Evolutionary conservation across 2,329 filamentous ascomycete genomes (phyloP).

Genomic region (Emmonsiellopsis sp.): DNA sequence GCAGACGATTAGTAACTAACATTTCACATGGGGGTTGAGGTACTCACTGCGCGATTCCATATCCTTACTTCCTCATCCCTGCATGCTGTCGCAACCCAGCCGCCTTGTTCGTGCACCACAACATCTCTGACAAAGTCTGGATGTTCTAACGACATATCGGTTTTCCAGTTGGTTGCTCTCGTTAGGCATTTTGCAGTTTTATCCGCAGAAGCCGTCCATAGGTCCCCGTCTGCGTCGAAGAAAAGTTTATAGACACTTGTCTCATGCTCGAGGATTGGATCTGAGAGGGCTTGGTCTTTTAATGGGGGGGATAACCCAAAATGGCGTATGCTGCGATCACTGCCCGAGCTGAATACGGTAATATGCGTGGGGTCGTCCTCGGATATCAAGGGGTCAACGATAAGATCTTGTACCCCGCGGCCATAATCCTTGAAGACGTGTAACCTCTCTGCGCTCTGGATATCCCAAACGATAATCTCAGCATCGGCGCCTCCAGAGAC

Average conservation of each 20-base stretch:
- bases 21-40: not conserved
- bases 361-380: constrained; percentile 31
- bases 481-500: constrained; percentile 71
- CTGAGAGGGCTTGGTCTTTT: constrained; percentile 47
- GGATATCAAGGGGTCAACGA: constrained; percentile 59
- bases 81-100: constrained; percentile 79
- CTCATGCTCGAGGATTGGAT: constrained; percentile 67
- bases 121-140: constrained; percentile 87
- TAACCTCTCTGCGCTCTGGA: constrained; percentile 56
- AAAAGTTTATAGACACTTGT: constrained; percentile 78
- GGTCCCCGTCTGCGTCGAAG: constrained; percentile 63
- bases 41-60: constrained; percentile 59
- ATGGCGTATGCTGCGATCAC: constrained; percentile 67
- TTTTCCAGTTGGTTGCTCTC: constrained; percentile 57
- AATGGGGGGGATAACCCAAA: constrained; percentile 36
- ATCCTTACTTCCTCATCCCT: constrained; percentile 86
- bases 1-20: constrained; percentile 21
- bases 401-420: constrained; percentile 71
- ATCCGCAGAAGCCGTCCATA: constrained; percentile 92
- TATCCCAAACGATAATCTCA: constrained; percentile 77
- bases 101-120: constrained; percentile 56
- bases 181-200: constrained; percentile 75
- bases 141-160: constrained; percentile 66
- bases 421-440: constrained; percentile 70
- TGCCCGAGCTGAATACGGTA: constrained; percentile 69